Base-by-base conservation (phyloP, 164 flowering plant species). In the Macadamia integrifolia region DNA sequence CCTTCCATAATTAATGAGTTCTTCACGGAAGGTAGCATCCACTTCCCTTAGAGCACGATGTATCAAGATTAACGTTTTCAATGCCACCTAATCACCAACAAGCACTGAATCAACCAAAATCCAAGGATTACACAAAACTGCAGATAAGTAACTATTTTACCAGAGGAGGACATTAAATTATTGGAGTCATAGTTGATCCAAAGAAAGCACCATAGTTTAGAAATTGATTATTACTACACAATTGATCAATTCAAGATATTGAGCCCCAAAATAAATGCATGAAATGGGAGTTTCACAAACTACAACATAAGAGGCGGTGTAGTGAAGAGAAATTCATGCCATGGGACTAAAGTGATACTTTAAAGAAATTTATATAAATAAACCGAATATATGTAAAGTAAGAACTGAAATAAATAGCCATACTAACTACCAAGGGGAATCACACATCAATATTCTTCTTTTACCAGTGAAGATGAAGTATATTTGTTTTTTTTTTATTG, bases 31-130 rank as follows among this genome's bases (percentile, higher is more conserved):
- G 40, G 97, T 84, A 57, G 94, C 90, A 65, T 91, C 98, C 66
- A 93, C 98, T 81, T 93, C 97, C 75, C 96, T 89, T 80, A 93
- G 76, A 72, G 97, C 98, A 74, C 98, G 98, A 73, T 93, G 98
- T 67, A 93, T 90, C 46, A 93, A 88, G 60, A 93, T 83, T 61
- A 93, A 76, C 18, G 98, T 93, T 82, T 93, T 93, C 84, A 93
- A 71, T 30, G 98, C 98, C 81, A 93, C 98, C 98, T 93, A 74
- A 69, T 65, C 42, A 64, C 3, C 29, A 56, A 62, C 9, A 14
- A 68, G 44, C 6, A 60, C 60, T 15, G 48, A 32, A 67, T 63
- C 48, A 72, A 61, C 18, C 58, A 44, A 66, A 62, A 30, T 56
- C 61, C 58, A 42, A 43, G 9, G 66, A 43, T 32, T 29, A 35